Percentiles rank a stretch among this genome's conserved stretches.
phyloP scores from a whole-genome alignment of 1,284 basidiomycete species.

The Irpex sp. region DNA sequence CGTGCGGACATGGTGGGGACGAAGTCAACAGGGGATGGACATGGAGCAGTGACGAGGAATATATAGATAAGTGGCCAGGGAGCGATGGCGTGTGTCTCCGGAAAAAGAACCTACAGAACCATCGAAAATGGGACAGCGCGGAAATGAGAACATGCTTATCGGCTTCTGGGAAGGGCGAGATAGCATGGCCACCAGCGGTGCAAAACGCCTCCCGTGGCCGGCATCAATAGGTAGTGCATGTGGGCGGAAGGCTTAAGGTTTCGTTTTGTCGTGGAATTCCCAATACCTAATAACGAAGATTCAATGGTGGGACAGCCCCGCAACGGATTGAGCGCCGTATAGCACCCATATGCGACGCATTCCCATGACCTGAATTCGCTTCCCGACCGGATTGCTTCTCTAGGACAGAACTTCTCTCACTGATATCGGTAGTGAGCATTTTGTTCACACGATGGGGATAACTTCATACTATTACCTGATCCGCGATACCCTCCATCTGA shows the following conservation, averaged over 20 bases:
- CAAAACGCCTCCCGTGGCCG: not conserved
- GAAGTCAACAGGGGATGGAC: constrained; percentile 4
- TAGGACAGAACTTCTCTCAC: not conserved
- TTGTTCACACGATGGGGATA: not conserved
- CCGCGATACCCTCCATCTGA: not conserved
- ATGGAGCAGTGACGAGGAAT: not conserved
- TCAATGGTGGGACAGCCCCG: not conserved
- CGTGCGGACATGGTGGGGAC: constrained; percentile 13
- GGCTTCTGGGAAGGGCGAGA: not conserved
- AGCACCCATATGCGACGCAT: not conserved
- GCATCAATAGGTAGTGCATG: not conserved
- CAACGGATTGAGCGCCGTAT: not conserved
- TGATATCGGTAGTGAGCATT: not conserved
- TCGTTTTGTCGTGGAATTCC: not conserved
- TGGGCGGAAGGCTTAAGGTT: not conserved
- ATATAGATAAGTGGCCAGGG: not conserved
- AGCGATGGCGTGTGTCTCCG: not conserved
- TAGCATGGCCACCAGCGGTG: not conserved
- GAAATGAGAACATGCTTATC: not conserved
- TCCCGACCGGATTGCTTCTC: not conserved
- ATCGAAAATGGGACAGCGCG: not conserved
- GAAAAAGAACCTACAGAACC: not conserved
- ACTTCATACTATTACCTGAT: not conserved
- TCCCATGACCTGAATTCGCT: not conserved
- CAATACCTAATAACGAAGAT: not conserved